Evolutionary conservation across 2,329 filamentous ascomycete species (phyloP).

Genomic region (Aspergillus flavus): DNA sequence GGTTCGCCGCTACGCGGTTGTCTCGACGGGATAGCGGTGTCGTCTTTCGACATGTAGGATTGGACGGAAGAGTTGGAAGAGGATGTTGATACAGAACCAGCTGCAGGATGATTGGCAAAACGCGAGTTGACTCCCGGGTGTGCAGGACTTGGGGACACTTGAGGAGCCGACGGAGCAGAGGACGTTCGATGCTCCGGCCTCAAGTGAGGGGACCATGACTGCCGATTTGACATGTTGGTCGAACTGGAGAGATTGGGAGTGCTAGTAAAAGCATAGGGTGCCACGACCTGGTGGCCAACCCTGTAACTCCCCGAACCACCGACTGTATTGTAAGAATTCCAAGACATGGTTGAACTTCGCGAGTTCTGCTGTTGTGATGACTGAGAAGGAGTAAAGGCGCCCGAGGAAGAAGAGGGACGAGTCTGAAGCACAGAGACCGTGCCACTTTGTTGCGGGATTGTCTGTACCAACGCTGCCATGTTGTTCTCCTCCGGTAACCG

Average conservation of each 20-base stretch:
- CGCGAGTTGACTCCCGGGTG: slow-evolving; percentile 35
- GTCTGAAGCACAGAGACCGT: slow-evolving; percentile 76
- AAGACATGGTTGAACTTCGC: slow-evolving; percentile 43
- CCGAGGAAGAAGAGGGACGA: slow-evolving; percentile 66
- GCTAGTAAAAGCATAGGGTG: slow-evolving; percentile 75
- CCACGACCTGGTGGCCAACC: slow-evolving; percentile 62
- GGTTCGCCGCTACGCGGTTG: slow-evolving; percentile 36
- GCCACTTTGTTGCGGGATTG: slow-evolving; percentile 73
- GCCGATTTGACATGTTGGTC: slow-evolving; percentile 54
- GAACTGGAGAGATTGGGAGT: slow-evolving; percentile 65
- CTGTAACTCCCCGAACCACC: slow-evolving; percentile 49
- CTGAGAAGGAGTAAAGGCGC: slow-evolving; percentile 52
- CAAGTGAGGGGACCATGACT: slow-evolving; percentile 56
- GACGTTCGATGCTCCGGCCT: slow-evolving; percentile 59
- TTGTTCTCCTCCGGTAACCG: slow-evolving; percentile 43
- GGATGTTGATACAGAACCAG: slow-evolving; percentile 57
- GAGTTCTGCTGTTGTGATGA: slow-evolving; percentile 42
- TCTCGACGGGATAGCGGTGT: slow-evolving; percentile 47
- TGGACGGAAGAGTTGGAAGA: slow-evolving; percentile 53
- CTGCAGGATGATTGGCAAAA: slow-evolving; percentile 50
- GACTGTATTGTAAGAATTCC: slow-evolving; percentile 45
- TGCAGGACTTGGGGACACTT: slow-evolving; percentile 35
- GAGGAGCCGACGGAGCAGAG: slow-evolving; percentile 54
- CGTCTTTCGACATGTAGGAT: slow-evolving; percentile 52
- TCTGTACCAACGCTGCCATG: slow-evolving; percentile 86